Evolutionary conservation across 2,329 filamentous ascomycete species (phyloP).

Genomic region (Microdochium bolleyi): DNA sequence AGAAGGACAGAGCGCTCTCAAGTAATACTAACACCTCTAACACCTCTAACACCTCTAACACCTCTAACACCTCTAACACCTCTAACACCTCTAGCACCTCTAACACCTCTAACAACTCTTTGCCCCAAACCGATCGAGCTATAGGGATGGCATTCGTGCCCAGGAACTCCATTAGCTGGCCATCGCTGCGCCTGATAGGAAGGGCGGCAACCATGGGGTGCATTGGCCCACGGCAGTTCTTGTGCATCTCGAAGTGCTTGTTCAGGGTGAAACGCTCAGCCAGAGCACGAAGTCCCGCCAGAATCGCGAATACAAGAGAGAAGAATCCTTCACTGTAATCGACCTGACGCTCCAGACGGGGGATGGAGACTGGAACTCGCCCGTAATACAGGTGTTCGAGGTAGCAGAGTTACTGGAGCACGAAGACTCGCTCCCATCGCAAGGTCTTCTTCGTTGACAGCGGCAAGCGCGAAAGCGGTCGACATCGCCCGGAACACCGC

Average conservation of each 20-base stretch:
- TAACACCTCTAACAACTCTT: too few relatives aligned
- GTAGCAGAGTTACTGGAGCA: not conserved
- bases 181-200: not conserved
- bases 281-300: not conserved
- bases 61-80: too few relatives aligned
- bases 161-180: not conserved
- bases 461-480: not conserved
- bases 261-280: not conserved
- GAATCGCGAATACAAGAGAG: not conserved
- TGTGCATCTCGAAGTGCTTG: not conserved
- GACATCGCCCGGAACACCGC: not conserved
- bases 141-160: not conserved
- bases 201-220: not conserved
- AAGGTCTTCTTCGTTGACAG: not conserved
- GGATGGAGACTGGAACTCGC: not conserved
- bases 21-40: too few relatives aligned
- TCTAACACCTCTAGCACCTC: too few relatives aligned
- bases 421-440: not conserved
- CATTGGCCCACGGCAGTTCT: not conserved
- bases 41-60: too few relatives aligned
- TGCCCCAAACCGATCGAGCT: not conserved
- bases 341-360: not conserved
- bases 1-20: not conserved
- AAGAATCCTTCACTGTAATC: not conserved
- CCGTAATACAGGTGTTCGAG: not conserved